Evolutionary conservation across 768 basidiomycete genomes (phyloP).

Genomic region (Lentinula raphanica): DNA sequence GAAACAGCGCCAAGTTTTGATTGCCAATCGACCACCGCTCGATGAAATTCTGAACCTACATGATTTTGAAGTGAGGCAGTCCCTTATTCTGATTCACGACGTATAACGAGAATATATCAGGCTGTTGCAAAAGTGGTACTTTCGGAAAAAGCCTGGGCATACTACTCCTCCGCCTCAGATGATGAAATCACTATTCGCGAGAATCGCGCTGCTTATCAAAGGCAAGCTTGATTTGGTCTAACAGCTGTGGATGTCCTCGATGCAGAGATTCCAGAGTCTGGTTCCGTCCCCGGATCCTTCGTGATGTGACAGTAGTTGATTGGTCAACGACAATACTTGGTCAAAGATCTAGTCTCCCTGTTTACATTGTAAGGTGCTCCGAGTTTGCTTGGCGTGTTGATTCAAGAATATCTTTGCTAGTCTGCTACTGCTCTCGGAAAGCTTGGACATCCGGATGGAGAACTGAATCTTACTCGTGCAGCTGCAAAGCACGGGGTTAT

Average conservation of each 20-base stretch:
- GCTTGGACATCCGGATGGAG: conserved; percentile 93
- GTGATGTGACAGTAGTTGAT: conserved; percentile 81
- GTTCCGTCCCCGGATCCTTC: conserved; percentile 85
- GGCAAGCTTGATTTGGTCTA: conserved; percentile 34
- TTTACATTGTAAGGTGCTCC: conserved; percentile 61
- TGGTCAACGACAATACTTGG: conserved; percentile 83
- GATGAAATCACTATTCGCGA: conserved; percentile 89
- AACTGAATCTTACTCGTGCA: conserved; percentile 84
- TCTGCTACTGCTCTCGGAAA: conserved; percentile 87
- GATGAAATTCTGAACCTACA: conserved; percentile 84
- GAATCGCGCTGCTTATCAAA: conserved; percentile 88
- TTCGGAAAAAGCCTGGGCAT: conserved; percentile 89
- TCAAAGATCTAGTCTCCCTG: conserved; percentile 64
- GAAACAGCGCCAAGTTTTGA: conserved; percentile 57
- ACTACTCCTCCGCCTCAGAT: conserved; percentile 92
- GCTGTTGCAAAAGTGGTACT: conserved; percentile 82
- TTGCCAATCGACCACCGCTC: conserved; percentile 63
- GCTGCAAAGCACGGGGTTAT: conserved; percentile 76
- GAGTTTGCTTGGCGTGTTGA: not conserved
- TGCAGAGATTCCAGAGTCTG: conserved; percentile 51
- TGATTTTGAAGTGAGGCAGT: conserved; percentile 75
- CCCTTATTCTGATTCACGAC: not conserved
- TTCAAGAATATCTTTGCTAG: conserved; percentile 23
- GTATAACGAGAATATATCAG: conserved; percentile 27
- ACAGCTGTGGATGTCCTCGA: not conserved